Percentiles rank a stretch among this genome's conserved stretches.
These are phyloP conservation scores for Gaultheria prostrata DNA, from an alignment of 148 eudicot species.

Conservation along the genomic window DNA sequence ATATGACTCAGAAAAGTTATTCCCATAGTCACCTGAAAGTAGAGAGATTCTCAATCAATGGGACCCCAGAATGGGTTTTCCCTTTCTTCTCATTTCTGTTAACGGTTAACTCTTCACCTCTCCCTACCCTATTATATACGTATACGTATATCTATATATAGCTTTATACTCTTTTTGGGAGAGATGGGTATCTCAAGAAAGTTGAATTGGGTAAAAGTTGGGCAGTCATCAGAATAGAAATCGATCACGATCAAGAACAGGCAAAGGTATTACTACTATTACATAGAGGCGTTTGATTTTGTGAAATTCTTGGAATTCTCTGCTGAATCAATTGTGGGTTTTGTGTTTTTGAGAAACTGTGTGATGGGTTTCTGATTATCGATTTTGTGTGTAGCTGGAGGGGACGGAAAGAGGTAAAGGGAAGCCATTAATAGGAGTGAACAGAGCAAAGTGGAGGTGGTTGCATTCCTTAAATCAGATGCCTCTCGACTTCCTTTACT, in stretches of 20 bases:
- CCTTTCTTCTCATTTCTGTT: constrained; percentile 22
- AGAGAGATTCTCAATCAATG: constrained; percentile 4
- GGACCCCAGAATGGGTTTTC: constrained; percentile 10
- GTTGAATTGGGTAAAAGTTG: background rate
- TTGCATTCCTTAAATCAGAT: constrained; percentile 27
- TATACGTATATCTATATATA: background rate
- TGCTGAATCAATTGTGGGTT: background rate
- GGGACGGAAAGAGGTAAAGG: constrained; percentile 9
- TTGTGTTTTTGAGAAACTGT: background rate
- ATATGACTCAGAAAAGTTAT: constrained; percentile 6
- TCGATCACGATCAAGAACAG: constrained; percentile 14
- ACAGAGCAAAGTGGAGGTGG: constrained; percentile 32
- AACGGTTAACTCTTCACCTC: constrained; percentile 6
- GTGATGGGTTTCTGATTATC: background rate
- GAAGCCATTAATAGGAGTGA: constrained; percentile 16
- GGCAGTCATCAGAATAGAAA: constrained; percentile 5
- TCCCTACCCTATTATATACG: background rate
- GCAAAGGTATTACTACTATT: too few species aligned
- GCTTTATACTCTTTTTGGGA: background rate
- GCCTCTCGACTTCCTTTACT: constrained; percentile 21
- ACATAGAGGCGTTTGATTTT: too few species aligned
- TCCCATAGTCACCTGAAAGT: constrained; percentile 17
- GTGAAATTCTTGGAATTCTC: background rate
- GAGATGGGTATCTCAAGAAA: constrained; percentile 10
- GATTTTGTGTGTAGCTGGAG: constrained; percentile 29